Conservation (phyloP, 805 yeast species). For the Yamadazyma endophytica region DNA sequence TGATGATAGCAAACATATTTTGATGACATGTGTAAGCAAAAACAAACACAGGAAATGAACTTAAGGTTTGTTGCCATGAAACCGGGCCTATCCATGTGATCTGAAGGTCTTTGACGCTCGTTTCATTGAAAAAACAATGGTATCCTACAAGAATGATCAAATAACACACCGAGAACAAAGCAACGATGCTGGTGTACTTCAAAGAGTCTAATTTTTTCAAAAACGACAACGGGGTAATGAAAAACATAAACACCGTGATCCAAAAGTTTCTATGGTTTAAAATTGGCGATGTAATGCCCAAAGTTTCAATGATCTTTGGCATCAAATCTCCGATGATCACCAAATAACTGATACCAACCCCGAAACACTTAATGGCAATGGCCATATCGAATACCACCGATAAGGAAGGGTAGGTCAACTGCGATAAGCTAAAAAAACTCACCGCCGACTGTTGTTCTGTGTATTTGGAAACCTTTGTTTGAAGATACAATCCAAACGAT, state of each 20-base stretch:
- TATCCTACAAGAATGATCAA: constrained; percentile 51
- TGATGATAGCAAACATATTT: constrained; percentile 71
- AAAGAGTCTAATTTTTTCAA: constrained; percentile 63
- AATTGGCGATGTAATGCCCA: constrained; percentile 21
- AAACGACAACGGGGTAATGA: constrained; percentile 59
- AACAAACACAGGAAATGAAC: constrained; percentile 69
- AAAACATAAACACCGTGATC: constrained; percentile 47
- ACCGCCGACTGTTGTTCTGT: constrained; percentile 40
- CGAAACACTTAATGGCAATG: constrained; percentile 74
- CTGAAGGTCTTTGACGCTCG: constrained; percentile 10
- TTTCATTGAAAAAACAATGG: constrained; percentile 27
- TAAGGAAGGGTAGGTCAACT: constrained; percentile 65
- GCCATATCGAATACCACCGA: constrained; percentile 71
- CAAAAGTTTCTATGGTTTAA: constrained; percentile 44
- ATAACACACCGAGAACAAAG: constrained; percentile 62
- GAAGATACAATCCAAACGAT: constrained; percentile 58
- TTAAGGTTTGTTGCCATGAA: constrained; percentile 35
- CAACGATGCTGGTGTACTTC: constrained; percentile 67
- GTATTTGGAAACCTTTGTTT: constrained; percentile 51
- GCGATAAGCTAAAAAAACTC: constrained; percentile 42
- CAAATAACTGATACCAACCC: constrained; percentile 67
- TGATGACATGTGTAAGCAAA: constrained; percentile 83
- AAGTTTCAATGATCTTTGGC: constrained; percentile 50
- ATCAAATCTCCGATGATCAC: constrained; percentile 75
- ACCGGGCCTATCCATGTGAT: constrained; percentile 38